Conservation (phyloP, 495 filamentous ascomycete species). For the Penicillium ucsense region DNA sequence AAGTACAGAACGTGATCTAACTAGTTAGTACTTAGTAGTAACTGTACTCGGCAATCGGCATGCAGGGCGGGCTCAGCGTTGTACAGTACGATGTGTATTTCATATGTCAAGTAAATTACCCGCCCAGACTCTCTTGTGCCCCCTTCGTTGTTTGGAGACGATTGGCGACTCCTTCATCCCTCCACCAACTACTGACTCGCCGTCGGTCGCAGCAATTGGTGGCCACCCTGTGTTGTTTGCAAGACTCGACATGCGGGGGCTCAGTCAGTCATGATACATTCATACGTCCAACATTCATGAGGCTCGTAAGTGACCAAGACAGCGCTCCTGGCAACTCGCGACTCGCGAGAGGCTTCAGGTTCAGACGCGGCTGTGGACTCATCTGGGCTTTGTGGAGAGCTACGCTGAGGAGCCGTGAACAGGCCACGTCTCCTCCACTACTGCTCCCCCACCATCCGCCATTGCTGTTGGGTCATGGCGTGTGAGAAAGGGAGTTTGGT, state of each 20-base stretch:
- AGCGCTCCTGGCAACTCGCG: background rate
- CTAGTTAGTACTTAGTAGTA: too few relatives aligned
- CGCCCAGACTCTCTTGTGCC: background rate
- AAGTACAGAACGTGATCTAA: background rate
- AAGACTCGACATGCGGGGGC: too few relatives aligned
- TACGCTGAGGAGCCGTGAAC: constrained; percentile 8
- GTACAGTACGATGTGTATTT: background rate
- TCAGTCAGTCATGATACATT: too few relatives aligned
- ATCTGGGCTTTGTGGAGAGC: background rate
- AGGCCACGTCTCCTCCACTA: constrained; percentile 21
- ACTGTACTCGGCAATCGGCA: background rate
- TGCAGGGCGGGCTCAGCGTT: background rate
- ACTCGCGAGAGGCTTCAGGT: background rate
- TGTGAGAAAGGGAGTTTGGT: too few relatives aligned
- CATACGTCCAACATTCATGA: too few relatives aligned
- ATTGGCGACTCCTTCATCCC: background rate
- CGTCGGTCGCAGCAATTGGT: too few relatives aligned
- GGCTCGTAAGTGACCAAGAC: too few relatives aligned
- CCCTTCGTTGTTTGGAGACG: background rate
- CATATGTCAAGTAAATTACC: background rate
- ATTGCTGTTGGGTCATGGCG: background rate
- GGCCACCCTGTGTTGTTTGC: too few relatives aligned
- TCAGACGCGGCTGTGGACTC: background rate
- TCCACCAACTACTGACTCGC: background rate
- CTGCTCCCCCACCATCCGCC: background rate